Base-by-base conservation (phyloP, 306 rosid genomes). In the Senna siamea region DNA sequence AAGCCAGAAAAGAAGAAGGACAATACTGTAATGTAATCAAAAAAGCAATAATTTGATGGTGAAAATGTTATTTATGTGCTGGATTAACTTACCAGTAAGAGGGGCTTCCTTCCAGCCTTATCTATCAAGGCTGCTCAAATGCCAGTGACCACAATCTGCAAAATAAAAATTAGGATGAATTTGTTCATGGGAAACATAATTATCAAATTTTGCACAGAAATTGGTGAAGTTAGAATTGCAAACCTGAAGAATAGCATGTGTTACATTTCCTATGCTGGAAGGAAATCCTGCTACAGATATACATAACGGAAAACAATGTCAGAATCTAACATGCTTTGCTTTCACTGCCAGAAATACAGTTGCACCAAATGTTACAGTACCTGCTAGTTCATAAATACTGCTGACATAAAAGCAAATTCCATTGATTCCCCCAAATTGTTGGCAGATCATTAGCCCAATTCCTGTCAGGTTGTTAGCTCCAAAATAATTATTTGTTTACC, bases 361-460 rank as follows among this genome's bases (percentile, higher is more conserved):
- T 38, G 34, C 38, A 72, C 15, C 17, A 57, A n/a, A n/a, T n/a
- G n/a, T n/a, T n/a, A n/a, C n/a, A n/a, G 8, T 84, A 94, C 98
- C 95, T 78, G 95, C 98, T 78, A 75, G 80, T 55, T 88, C 95
- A 75, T 89, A 94, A 63, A 94, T 91, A 77, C 87, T 76, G 80
- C 93, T 88, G 70, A 77, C 48, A 47, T 93, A 93, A 77, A 93
- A 93, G 80, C 87, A 82, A 72, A 93, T 35, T 62, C 88, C 96
- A 17, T 93, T 93, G 86, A 93, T 89, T 77, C 98, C 98, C 23
- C 98, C 98, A 4, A 91, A 70, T 82, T 91, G 98, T 83, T 94
- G 98, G 79, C 96, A 94, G 20, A 88, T 81, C 97, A 91, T 91
- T 59, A 91, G 79, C 15, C 98, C 98, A 51, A 89, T 76, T 76